Evolutionary conservation across 1,284 basidiomycete genomes (phyloP), one percentile per base, ranked within the genome.

Genomic region (Cutaneotrichosporon sp.): DNA sequence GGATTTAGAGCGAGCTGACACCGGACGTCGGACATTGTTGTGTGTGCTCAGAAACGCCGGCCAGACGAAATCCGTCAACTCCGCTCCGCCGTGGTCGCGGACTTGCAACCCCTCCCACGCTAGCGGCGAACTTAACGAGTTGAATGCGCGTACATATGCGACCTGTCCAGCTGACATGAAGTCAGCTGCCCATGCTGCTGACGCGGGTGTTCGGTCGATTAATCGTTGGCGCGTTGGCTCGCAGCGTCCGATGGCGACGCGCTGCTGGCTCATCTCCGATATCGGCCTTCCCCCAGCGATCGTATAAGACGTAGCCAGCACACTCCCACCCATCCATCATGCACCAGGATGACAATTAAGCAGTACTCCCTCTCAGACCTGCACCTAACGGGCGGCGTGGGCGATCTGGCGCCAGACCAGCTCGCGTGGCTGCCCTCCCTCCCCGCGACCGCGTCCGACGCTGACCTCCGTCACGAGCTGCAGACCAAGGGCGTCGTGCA

Each of bases 401-500:
- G 52, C 19, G 22, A 33, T 14, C 31, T 52, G 20, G 26, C 25
- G 1, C 17, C 49, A 1, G 44, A 33, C 8, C 19, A 51, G 26
- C 44, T 50, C 14, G 54, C 34, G 4, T 62, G 60, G 60, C 50
- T 62, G 3, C 33, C 46, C 5, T 51, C 57, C 10, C 26, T 62
- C 1, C 48, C 57, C 10, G 50, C 54, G 0, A 34, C 42, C 5
- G 49, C 55, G 27, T 25, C 44, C 10, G 60, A 55, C 19, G 57
- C 55, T 5, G 47, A 51, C 20, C 27, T 62, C 32, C 49, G 52
- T 4, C 9, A 34, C 12, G 45, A 51, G 31, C 34, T 60, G 5
- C 52, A 51, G 24, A 34, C 32, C 12, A 53, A 62, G 41, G 60
- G 60, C n/a, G 58, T 62, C 16, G 52, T 60, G 22, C 58, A 51